Conservation (phyloP, 257 asterid genomes). For the Ehretia macrophylla region DNA sequence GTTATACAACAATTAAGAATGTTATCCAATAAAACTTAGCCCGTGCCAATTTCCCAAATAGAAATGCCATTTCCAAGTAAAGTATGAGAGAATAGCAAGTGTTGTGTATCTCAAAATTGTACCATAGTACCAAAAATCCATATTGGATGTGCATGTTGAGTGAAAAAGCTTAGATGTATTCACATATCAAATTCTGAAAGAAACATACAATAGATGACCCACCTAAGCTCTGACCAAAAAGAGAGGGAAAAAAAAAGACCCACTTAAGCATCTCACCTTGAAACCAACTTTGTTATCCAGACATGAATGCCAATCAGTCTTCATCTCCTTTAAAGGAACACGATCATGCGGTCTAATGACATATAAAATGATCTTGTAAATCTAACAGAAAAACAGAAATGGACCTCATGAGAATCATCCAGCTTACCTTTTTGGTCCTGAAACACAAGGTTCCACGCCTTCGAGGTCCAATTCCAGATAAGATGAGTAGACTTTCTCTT, state of each 20-base stretch:
- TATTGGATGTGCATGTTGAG: too few species aligned
- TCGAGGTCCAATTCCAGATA: slow-evolving; percentile 64
- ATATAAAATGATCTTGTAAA: neutral
- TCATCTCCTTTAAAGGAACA: slow-evolving; percentile 78
- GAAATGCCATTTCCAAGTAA: too few species aligned
- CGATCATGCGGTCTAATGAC: slow-evolving; percentile 82
- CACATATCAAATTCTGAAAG: too few species aligned
- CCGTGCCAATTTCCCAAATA: too few species aligned
- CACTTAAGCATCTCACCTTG: slow-evolving; percentile 45
- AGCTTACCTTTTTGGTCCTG: slow-evolving; percentile 86
- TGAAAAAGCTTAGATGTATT: too few species aligned
- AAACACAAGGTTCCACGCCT: slow-evolving; percentile 75
- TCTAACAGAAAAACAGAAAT: neutral
- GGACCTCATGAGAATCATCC: neutral
- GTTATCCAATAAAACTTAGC: too few species aligned
- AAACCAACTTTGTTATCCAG: slow-evolving; percentile 77
- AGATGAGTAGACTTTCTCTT: slow-evolving; percentile 69
- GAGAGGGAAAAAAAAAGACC: neutral
- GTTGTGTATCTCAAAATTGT: too few species aligned
- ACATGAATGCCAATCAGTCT: slow-evolving; percentile 84
- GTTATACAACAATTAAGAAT: too few species aligned
- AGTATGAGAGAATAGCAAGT: too few species aligned
- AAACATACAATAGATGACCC: too few species aligned
- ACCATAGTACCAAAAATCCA: too few species aligned
- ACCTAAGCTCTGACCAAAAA: neutral